Evolutionary conservation across 2,329 filamentous ascomycete genomes (phyloP).

Genomic region (Aspergillus costaricaensis): DNA sequence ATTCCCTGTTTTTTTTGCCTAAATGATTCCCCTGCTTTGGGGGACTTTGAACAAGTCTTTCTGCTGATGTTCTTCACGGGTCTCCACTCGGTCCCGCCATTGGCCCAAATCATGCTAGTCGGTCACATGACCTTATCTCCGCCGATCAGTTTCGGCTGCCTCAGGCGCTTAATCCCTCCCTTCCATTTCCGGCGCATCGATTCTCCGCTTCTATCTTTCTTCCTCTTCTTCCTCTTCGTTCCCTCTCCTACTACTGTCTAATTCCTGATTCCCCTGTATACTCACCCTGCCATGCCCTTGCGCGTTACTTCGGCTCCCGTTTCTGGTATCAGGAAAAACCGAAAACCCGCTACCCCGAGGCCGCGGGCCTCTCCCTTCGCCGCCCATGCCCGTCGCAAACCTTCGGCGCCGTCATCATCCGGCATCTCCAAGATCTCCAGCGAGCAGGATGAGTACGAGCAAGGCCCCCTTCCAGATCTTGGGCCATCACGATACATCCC

Average conservation of each 20-base stretch:
- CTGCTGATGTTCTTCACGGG: slow-evolving; percentile 1
- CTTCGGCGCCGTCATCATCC: slow-evolving; percentile 28
- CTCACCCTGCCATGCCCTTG: slow-evolving; percentile 43
- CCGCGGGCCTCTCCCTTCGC: slow-evolving; percentile 45
- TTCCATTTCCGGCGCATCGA: neutral
- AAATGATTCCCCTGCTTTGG: too few relatives aligned
- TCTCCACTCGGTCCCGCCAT: neutral
- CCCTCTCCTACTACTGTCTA: neutral
- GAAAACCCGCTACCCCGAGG: slow-evolving; percentile 30
- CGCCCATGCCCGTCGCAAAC: slow-evolving; percentile 44
- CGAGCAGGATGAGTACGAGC: slow-evolving; percentile 25
- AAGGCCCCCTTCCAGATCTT: slow-evolving; percentile 53
- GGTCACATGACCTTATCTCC: neutral
- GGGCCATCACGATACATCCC: slow-evolving; percentile 54
- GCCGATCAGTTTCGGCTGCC: neutral
- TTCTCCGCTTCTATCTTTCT: neutral
- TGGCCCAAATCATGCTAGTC: neutral
- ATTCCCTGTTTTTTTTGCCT: too few relatives aligned
- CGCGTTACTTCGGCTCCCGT: slow-evolving; percentile 51
- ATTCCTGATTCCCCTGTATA: neutral
- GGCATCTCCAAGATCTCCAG: slow-evolving; percentile 27
- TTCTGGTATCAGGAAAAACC: slow-evolving; percentile 47
- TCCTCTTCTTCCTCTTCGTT: neutral
- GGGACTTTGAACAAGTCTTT: neutral
- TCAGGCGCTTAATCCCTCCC: neutral